A percentile compares a stretch with the other conserved stretches of the same genome.
Conservation (phyloP, 768 basidiomycete genomes). For the Lactifluus piperatus region DNA sequence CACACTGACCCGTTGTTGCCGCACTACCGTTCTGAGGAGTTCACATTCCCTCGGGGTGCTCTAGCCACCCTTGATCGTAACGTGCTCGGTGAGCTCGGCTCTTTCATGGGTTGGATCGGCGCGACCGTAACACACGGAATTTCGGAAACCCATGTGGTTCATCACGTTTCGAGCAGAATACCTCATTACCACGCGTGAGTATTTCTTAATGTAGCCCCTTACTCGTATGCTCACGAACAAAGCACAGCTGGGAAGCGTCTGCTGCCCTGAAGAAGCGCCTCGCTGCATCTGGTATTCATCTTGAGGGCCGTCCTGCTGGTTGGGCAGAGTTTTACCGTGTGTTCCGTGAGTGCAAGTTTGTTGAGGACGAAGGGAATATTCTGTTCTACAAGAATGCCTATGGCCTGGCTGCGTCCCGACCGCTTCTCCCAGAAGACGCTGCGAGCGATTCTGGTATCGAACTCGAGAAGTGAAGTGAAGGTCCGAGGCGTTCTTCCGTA, state of each 20-base stretch:
- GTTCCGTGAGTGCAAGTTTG: conserved; percentile 79
- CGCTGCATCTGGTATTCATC: conserved; percentile 45
- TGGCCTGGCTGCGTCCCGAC: conserved; percentile 66
- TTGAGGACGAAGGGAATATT: conserved; percentile 89
- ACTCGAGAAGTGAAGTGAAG: conserved; percentile 27
- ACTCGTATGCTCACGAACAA: not conserved
- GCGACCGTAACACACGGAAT: conserved; percentile 83
- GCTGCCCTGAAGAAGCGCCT: conserved; percentile 73
- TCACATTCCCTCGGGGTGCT: conserved; percentile 92
- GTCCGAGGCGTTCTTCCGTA: not conserved
- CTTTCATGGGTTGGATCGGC: conserved; percentile 78
- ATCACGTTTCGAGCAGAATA: conserved; percentile 92
- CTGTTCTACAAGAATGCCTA: conserved; percentile 85
- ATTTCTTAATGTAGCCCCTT: not conserved
- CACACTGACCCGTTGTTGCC: conserved; percentile 95
- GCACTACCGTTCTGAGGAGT: conserved; percentile 83
- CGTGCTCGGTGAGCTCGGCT: conserved; percentile 70
- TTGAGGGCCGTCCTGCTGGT: conserved; percentile 67
- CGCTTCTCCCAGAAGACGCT: conserved; percentile 51
- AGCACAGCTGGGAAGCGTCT: conserved; percentile 76
- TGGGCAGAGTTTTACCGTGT: conserved; percentile 78
- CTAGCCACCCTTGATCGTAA: conserved; percentile 84
- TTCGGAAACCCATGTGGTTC: conserved; percentile 87
- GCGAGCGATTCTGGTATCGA: conserved; percentile 65
- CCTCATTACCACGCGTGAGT: conserved; percentile 84